These are phyloP conservation scores for Penicillium sp. DNA, from an alignment of 2,329 filamentous ascomycete species.

Conservation along the genomic window DNA sequence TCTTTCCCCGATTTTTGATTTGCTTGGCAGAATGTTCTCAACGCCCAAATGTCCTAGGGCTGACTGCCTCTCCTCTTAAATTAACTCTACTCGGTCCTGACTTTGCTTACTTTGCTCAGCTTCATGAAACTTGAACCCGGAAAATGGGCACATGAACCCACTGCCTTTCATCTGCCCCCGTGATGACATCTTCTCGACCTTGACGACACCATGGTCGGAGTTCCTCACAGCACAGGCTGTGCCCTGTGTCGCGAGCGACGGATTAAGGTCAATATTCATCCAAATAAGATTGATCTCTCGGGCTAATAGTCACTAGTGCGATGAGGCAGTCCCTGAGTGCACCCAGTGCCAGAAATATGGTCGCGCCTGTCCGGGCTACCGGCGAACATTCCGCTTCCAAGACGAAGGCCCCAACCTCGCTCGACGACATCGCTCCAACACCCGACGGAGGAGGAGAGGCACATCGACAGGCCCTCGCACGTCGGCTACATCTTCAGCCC, in stretches of 20 bases:
- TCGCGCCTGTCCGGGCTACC: conserved; percentile 37
- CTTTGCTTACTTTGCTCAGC: too few relatives aligned
- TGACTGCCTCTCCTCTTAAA: background rate
- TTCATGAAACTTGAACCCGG: background rate
- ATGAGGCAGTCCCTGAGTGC: conserved; percentile 43
- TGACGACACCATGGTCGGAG: conserved; percentile 37
- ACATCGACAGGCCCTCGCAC: conserved; percentile 3
- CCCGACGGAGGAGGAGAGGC: conserved; percentile 9
- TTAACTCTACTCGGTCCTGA: background rate
- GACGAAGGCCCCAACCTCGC: conserved; percentile 38
- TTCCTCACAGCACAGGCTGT: conserved; percentile 44
- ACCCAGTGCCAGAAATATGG: conserved; percentile 39
- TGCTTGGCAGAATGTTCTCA: background rate
- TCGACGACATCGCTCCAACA: conserved; percentile 25
- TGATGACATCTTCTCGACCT: background rate
- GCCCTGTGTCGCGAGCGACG: conserved; percentile 40
- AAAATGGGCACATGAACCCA: conserved; percentile 2
- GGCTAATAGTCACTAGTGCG: conserved; percentile 36
- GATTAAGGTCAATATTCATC: conserved; percentile 32
- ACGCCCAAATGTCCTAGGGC: background rate
- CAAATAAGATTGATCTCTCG: background rate
- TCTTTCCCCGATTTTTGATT: background rate
- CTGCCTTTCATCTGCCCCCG: background rate
- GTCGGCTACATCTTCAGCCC: background rate
- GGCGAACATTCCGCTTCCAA: conserved; percentile 36